Base-by-base conservation (phyloP, 225 moss, liverwort and hornwort genomes). In the Bryoerythrophyllum caledonicum region DNA sequence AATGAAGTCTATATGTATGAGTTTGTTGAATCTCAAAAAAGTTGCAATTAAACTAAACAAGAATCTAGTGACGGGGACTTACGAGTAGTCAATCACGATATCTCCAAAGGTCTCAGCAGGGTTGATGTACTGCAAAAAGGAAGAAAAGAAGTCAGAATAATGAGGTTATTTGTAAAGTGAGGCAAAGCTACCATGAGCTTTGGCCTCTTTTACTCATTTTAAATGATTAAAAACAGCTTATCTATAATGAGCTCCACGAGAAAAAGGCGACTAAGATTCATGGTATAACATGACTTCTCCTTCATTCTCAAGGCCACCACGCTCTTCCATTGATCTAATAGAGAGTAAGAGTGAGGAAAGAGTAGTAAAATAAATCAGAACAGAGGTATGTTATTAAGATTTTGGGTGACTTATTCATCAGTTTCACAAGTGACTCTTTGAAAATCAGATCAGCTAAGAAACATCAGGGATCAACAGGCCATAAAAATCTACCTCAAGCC, bases 61-160 rank as follows among this genome's bases (percentile, higher is more conserved):
- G 34, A 70, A 72, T 58, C 12, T 12, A 34, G 49, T 14, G 32
- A 65, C 55, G 28, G 56, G 27, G 61, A 82, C 94, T 87, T 82
- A 97, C 97, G 97, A 86, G 79, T 99, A 99, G 74, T 99, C 97
- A 48, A 99, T 91, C 70, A 93, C 94, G 49, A 99, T 99, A 44
- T 93, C 87, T 65, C 97, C 94, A 75, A 99, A 99, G 73, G 94
- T 95, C 79, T 99, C 97, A 14, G 94, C 94, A 43, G 97, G 97
- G 77, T 99, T 99, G 66, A 99, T 88, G 60, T 89, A 75, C 97
- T 97, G 92, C 38, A 83, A 52, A 46, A 40, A 23, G 10, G 44
- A 19, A 20, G 4, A 11, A 23, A 44, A 26, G 12, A 6, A 51
- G 75, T 41, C 40, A 74, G 21, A 67, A 62, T 2, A 52, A 67